These are phyloP conservation scores for Tolypocladium amazonense DNA, from an alignment of 2,329 filamentous ascomycete genomes.

Conservation along the genomic window DNA sequence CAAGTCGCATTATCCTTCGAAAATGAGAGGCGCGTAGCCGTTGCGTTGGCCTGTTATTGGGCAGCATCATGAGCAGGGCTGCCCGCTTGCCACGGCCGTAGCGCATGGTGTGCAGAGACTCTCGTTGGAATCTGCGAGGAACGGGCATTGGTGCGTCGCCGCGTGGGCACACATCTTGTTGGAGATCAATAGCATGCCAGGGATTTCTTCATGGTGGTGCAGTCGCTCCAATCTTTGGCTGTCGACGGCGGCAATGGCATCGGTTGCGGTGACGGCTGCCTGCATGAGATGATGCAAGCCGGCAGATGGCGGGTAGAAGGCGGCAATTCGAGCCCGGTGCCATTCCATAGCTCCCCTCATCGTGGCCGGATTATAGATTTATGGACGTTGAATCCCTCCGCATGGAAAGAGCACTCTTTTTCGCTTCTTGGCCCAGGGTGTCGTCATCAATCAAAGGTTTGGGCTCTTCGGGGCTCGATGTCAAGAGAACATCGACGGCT, in stretches of 20 bases:
- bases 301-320: neutral
- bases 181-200: constrained; percentile 8
- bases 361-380: neutral
- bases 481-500: neutral
- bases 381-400: neutral
- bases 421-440: neutral
- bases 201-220: neutral
- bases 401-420: neutral
- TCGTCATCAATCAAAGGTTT: neutral
- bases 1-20: neutral
- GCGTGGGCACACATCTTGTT: constrained; percentile 18
- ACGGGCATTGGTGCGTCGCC: constrained; percentile 14
- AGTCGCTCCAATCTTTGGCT: neutral
- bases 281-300: neutral
- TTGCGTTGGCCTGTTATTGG: neutral
- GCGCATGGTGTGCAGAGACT: constrained; percentile 14
- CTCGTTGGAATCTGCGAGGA: constrained; percentile 16
- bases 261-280: neutral
- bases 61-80: constrained; percentile 12
- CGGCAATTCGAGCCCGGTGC: neutral
- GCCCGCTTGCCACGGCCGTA: constrained; percentile 11
- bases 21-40: neutral
- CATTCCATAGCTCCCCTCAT: constrained; percentile 2
- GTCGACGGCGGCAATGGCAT: neutral
- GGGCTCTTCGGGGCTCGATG: neutral